Conservation (phyloP, 2,329 filamentous ascomycete genomes). For the Knoxdaviesia proteae region DNA sequence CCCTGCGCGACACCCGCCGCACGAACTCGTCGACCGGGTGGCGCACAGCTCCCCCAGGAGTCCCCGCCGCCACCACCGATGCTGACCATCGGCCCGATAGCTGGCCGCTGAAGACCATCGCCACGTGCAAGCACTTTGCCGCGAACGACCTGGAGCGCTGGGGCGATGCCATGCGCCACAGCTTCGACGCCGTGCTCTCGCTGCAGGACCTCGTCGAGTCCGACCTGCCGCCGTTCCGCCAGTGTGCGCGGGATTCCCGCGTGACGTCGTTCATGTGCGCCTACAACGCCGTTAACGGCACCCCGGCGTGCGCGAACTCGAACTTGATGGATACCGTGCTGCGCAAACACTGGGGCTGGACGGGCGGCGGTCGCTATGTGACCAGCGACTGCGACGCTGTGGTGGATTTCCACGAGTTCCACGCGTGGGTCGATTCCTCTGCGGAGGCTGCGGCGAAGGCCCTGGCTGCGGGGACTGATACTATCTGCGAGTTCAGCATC, state of each 20-base stretch:
- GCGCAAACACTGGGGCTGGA: conserved; percentile 45
- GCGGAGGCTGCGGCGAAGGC: conserved; percentile 14
- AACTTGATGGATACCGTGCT: conserved; percentile 43
- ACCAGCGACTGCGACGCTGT: conserved; percentile 46
- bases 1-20: conserved; percentile 1
- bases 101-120: conserved; percentile 19
- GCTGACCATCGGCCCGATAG: conserved; percentile 2
- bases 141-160: conserved; percentile 34
- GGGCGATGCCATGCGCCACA: conserved; percentile 20
- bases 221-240: conserved; percentile 44
- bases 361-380: conserved; percentile 37
- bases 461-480: conserved; percentile 16
- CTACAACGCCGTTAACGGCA: conserved; percentile 44
- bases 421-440: conserved; percentile 16
- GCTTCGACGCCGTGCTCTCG: conserved; percentile 33
- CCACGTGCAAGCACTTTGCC: conserved; percentile 39
- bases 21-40: not conserved
- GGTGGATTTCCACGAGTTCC: conserved; percentile 28
- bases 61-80: too few relatives aligned
- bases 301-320: conserved; percentile 39
- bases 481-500: conserved; percentile 10
- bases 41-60: too few relatives aligned
- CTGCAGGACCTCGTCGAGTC: conserved; percentile 46
- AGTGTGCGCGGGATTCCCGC: conserved; percentile 35
- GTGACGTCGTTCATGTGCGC: conserved; percentile 40